phyloP scores from a whole-genome alignment of 1,284 basidiomycete genomes.

The Trichosporon sp. region DNA sequence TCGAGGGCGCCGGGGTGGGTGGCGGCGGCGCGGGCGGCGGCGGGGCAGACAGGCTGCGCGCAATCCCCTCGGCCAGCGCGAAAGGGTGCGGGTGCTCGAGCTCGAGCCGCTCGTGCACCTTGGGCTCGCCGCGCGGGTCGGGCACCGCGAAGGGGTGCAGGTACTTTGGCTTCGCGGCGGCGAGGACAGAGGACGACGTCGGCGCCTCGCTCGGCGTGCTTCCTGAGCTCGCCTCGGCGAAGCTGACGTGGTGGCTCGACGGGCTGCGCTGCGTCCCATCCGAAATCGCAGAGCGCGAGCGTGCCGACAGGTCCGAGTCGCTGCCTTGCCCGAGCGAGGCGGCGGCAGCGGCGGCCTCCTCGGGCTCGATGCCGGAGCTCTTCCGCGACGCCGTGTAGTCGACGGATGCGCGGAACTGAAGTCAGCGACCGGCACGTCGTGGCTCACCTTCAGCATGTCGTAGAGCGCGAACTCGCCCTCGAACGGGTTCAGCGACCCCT shows the following conservation, averaged over 20 bases:
- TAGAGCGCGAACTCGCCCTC: not conserved
- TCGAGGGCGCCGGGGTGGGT: not conserved
- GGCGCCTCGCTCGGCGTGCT: not conserved
- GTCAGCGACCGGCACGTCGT: not conserved
- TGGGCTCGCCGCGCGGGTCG: not conserved
- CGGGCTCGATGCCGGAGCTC: not conserved
- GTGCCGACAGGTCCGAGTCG: not conserved
- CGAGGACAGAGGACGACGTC: not conserved
- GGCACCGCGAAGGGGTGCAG: not conserved
- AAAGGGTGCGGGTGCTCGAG: not conserved
- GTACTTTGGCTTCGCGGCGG: not conserved
- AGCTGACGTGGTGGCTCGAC: not conserved
- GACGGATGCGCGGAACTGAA: not conserved
- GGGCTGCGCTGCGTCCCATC: not conserved
- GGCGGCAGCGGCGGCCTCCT: not conserved
- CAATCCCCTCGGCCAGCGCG: not conserved
- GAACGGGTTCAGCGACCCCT: not conserved
- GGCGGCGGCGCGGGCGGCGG: not conserved
- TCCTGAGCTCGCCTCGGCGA: not conserved
- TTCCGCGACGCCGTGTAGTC: not conserved
- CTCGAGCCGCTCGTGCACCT: not conserved
- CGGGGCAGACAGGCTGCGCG: not conserved
- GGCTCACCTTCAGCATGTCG: not conserved
- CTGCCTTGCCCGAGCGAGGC: not conserved
- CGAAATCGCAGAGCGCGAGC: not conserved